Percentiles rank a stretch among this genome's conserved stretches.
These are phyloP conservation scores for Aureobasidium namibiae DNA, from an alignment of 2,329 filamentous ascomycete species.

Conservation along the genomic window DNA sequence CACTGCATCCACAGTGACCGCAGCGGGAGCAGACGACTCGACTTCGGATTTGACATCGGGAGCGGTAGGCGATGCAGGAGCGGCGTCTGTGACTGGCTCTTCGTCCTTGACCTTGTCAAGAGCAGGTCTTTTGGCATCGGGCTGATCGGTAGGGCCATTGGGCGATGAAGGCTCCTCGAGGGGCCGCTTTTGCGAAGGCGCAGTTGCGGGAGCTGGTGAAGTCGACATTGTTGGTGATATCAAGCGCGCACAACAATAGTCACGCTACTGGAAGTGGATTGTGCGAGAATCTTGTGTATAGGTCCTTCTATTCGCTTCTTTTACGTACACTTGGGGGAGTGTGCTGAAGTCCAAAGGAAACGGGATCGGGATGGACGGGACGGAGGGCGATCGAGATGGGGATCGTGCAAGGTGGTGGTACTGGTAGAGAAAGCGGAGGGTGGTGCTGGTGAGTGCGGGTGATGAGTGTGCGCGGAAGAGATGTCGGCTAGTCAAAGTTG, in stretches of 20 bases:
- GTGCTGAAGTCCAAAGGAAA: slow-evolving; percentile 12
- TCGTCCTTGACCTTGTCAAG: slow-evolving; percentile 73
- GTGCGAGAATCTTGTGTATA: slow-evolving; percentile 1
- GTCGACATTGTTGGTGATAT: slow-evolving; percentile 13
- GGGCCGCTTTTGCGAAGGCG: slow-evolving; percentile 68
- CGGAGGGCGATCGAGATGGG: slow-evolving; percentile 10
- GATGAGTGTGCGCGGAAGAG: slow-evolving; percentile 4
- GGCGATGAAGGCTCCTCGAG: slow-evolving; percentile 96
- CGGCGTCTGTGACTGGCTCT: slow-evolving; percentile 25
- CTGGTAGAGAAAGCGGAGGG: slow-evolving; percentile 3
- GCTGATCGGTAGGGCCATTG: slow-evolving; percentile 82
- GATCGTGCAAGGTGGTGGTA: slow-evolving; percentile 12
- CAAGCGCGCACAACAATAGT: slow-evolving; percentile 10
- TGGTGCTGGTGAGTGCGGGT: slow-evolving; percentile 12
- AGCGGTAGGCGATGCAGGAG: slow-evolving; percentile 16
- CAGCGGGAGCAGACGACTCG: slow-evolving; percentile 34
- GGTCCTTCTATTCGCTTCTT: slow-evolving; percentile 13
- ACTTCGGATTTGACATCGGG: slow-evolving; percentile 21
- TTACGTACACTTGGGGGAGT: slow-evolving; percentile 13
- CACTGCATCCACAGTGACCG: slow-evolving; percentile 29
- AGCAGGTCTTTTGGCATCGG: slow-evolving; percentile 92
- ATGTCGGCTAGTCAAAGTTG: slow-evolving; percentile 10
- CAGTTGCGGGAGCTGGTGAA: slow-evolving; percentile 14
- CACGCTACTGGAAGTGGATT: slow-evolving; percentile 2
- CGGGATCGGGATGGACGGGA: slow-evolving; percentile 11